Conservation (phyloP, 257 asterid species). For the Solanum arcanum region DNA sequence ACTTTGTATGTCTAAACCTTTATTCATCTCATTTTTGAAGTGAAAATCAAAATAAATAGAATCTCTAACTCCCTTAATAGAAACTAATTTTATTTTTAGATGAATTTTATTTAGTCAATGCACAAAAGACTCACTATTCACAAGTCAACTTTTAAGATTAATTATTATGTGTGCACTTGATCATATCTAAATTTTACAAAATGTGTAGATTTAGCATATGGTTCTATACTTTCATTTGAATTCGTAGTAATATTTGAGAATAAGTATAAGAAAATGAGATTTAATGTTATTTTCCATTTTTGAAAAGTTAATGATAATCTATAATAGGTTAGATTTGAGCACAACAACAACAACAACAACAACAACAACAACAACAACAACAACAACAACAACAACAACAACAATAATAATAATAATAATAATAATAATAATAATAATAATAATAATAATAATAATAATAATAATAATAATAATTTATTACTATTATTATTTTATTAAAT, state of each 20-base stretch:
- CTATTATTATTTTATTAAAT: no score
- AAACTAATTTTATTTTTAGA: background rate
- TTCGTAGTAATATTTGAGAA: background rate
- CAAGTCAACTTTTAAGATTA: background rate
- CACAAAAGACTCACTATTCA: background rate
- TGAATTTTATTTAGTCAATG: background rate
- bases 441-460: no score
- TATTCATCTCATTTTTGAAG: background rate
- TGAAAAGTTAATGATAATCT: background rate
- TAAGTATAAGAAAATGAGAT: background rate
- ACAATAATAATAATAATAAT: no score
- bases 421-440: no score
- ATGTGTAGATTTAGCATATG: background rate
- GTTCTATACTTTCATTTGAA: background rate
- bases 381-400: no score
- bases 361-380: no score
- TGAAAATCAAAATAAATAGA: background rate
- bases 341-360: no score
- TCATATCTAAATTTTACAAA: background rate
- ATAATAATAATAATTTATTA: no score
- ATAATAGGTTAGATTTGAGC: background rate
- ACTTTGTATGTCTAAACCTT: background rate
- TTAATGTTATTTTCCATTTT: background rate
- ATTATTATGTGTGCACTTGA: no score
- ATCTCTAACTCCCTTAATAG: background rate